Percentiles rank a stretch among this genome's conserved stretches.
Evolutionary conservation across 371 early-diverging fungal genomes (phyloP).

Genomic region (Apophysomyces sp.): DNA sequence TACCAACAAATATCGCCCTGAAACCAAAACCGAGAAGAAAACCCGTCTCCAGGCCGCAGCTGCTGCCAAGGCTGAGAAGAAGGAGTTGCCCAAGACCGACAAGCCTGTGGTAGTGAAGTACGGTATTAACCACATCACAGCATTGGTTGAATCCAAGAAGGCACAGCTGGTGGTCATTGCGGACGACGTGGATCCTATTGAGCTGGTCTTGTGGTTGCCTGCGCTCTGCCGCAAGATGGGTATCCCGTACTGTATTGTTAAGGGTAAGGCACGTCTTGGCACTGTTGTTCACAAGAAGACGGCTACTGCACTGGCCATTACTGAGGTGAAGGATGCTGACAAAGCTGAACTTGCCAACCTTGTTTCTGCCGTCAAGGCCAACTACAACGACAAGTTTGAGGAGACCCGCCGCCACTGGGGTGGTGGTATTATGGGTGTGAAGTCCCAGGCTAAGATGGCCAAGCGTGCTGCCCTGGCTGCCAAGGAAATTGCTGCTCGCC

Average conservation of each 20-base stretch:
- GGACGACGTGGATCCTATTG: conserved; percentile 99
- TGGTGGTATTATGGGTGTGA: conserved; percentile 95
- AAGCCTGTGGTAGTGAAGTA: conserved; percentile 98
- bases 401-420: conserved; percentile 93
- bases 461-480: conserved; percentile 78
- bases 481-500: conserved; percentile 61
- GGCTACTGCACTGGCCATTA: conserved; percentile 95
- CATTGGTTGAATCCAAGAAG: conserved; percentile 98
- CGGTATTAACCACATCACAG: conserved; percentile 99
- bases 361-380: conserved; percentile 90
- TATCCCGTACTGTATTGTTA: conserved; percentile 99
- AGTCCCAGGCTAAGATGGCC: conserved; percentile 81
- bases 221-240: conserved; percentile 99
- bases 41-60: conserved; percentile 87
- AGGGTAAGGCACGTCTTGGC: conserved; percentile 97
- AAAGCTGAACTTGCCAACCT: conserved; percentile 87
- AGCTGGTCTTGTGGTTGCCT: conserved; percentile 98
- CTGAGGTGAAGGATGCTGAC: conserved; percentile 96
- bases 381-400: conserved; percentile 92
- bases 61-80: conserved; percentile 81
- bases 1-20: conserved; percentile 98
- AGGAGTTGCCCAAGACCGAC: conserved; percentile 84
- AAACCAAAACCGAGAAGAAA: conserved; percentile 96
- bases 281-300: conserved; percentile 99
- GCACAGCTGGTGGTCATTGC: conserved; percentile 99